Conservation (phyloP, 2,329 filamentous ascomycete species). For the Tolypocladium endophyticum region DNA sequence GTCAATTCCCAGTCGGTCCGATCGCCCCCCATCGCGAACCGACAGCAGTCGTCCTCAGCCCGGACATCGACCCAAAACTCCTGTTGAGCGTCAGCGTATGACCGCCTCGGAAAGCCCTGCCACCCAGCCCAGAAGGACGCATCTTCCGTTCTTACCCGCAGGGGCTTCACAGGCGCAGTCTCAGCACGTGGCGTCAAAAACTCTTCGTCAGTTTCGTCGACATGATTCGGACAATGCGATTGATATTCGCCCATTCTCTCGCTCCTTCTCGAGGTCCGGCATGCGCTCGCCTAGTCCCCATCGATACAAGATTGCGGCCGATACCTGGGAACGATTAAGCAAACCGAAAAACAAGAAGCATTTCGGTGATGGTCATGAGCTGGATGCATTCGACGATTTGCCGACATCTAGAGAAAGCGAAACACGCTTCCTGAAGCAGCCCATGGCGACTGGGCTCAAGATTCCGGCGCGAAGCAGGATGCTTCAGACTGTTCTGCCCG, state of each 20-base stretch:
- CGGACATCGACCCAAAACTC: slow-evolving; percentile 56
- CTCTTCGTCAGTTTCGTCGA: slow-evolving; percentile 60
- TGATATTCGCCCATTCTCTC: slow-evolving; percentile 46
- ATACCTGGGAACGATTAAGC: slow-evolving; percentile 56
- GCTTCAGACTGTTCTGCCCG: slow-evolving; percentile 43
- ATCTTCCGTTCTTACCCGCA: slow-evolving; percentile 68
- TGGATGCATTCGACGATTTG: slow-evolving; percentile 89
- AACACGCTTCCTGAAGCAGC: slow-evolving; percentile 72
- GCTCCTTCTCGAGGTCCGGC: slow-evolving; percentile 45
- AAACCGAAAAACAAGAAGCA: slow-evolving; percentile 46
- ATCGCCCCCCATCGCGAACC: slow-evolving; percentile 50
- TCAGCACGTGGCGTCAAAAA: slow-evolving; percentile 67
- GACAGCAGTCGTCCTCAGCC: slow-evolving; percentile 41
- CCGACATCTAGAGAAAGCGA: slow-evolving; percentile 78
- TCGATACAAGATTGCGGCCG: slow-evolving; percentile 33
- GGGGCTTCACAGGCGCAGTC: slow-evolving; percentile 64
- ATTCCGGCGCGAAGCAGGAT: slow-evolving; percentile 46
- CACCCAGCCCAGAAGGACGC: slow-evolving; percentile 45
- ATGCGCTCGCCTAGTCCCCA: slow-evolving; percentile 52
- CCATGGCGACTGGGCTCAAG: slow-evolving; percentile 59
- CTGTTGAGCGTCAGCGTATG: slow-evolving; percentile 49
- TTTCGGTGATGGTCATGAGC: slow-evolving; percentile 87
- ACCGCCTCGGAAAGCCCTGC: slow-evolving; percentile 37
- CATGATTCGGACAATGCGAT: slow-evolving; percentile 68
- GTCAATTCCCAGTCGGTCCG: slow-evolving; percentile 33